phyloP scores from a whole-genome alignment of 2,329 filamentous ascomycete species.

The Atkinsonella hypoxylon region DNA sequence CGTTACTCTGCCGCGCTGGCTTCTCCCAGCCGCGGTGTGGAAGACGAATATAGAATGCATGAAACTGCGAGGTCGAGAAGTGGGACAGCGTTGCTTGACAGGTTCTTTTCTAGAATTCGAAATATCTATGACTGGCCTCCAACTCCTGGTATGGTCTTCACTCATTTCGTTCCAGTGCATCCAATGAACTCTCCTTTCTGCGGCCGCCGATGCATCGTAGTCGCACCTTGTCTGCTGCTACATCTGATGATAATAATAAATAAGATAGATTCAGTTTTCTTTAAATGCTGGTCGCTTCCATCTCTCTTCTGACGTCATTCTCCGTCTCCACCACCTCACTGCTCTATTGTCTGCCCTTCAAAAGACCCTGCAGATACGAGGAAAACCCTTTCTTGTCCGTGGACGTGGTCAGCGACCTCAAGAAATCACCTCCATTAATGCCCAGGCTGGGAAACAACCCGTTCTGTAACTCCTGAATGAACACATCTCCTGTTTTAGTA shows the following conservation, averaged over 20 bases:
- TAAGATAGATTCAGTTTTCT: not conserved
- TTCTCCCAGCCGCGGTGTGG: too few relatives aligned
- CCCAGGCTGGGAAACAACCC: conserved; percentile 54
- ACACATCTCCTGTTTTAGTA: conserved; percentile 73
- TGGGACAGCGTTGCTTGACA: too few relatives aligned
- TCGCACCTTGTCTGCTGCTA: not conserved
- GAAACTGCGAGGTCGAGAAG: too few relatives aligned
- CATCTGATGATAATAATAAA: not conserved
- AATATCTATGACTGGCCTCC: conserved; percentile 1
- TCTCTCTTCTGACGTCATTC: not conserved
- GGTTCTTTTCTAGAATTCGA: not conserved
- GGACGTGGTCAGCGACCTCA: conserved; percentile 45
- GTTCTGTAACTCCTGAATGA: conserved; percentile 56
- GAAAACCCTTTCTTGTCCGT: conserved; percentile 50
- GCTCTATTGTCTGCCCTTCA: conserved; percentile 31
- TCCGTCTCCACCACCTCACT: not conserved
- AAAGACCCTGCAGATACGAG: conserved; percentile 48
- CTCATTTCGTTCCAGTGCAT: not conserved
- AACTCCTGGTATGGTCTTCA: conserved; percentile 2
- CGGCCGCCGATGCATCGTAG: not conserved
- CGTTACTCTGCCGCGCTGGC: too few relatives aligned
- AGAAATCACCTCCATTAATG: conserved; percentile 47
- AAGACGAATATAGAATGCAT: too few relatives aligned
- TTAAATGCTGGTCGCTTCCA: not conserved
- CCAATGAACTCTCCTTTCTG: not conserved